Base-by-base conservation (phyloP, 1,284 basidiomycete genomes). In the Boletellus deceptivus region DNA sequence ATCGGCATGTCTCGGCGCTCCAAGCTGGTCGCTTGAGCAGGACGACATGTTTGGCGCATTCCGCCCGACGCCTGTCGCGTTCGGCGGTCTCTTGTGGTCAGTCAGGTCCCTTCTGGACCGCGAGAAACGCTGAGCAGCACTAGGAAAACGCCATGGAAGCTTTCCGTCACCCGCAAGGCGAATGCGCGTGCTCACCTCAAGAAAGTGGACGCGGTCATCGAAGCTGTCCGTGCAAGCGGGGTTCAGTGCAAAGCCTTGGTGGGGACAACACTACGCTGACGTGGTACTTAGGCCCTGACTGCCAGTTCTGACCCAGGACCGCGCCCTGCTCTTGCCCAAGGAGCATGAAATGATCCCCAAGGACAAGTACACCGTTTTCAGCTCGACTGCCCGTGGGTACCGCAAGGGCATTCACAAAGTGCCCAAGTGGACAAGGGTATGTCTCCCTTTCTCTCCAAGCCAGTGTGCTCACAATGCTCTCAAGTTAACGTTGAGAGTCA, bases 281-380 rank as follows among this genome's bases (percentile, higher is more conserved):
- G 11, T 50, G 50, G n/a, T 33, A 50, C 16, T 8, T 43, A 36
- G 27, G 3, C 11, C n/a, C 34, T 45, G 36, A 50, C 18, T 18
- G 48, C 22, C 40, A 34, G 16, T 8, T 24, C n/a, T 40, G 39
- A 39, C 17, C 47, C 59, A 89, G 86, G 74, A 75, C 37, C 75
- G 76, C 53, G 91, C 88, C 4, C 72, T 94, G 37, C 78, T 84
- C 51, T 74, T 96, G 27, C 93, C 93, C 42, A 93, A 91, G 65
- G 91, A 96, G 68, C 77, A 86, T 56, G 89, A 93, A 68, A 95
- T 95, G 93, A 76, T 75, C 14, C 74, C 93, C 1, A 79, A 79
- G 71, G 95, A 99, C 76, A 99, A 99, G 72, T 99, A 98, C 75
- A 98, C 95, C 0, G 84, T 90, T 17, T 99, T 95, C 71, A 86